These are phyloP conservation scores for Periglandula ipomoeae DNA, from an alignment of 2,329 filamentous ascomycete genomes.

Conservation along the genomic window DNA sequence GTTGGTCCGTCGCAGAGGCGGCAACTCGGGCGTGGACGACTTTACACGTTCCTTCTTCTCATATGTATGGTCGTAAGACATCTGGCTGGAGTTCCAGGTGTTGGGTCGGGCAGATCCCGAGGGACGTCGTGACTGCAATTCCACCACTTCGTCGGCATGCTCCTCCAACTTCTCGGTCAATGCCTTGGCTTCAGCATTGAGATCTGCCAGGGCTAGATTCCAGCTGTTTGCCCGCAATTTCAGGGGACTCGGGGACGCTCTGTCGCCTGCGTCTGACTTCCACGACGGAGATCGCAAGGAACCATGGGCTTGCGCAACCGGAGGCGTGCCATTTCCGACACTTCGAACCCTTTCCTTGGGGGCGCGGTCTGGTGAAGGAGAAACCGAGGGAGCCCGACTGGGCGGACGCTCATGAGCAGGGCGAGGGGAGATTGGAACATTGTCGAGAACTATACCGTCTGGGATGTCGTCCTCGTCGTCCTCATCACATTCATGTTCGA, in stretches of 20 bases:
- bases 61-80: slow-evolving; percentile 21
- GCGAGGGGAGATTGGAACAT: slow-evolving; percentile 72
- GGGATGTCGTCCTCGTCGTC: slow-evolving; percentile 72
- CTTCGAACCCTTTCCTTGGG: slow-evolving; percentile 44
- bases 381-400: slow-evolving; percentile 43
- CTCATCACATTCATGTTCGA: slow-evolving; percentile 68
- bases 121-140: slow-evolving; percentile 23
- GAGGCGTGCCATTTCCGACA: slow-evolving; percentile 55
- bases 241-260: slow-evolving; percentile 28
- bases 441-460: slow-evolving; percentile 70
- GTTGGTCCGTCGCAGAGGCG: slow-evolving; percentile 61
- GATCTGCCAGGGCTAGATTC: slow-evolving; percentile 58
- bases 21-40: slow-evolving; percentile 59
- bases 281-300: slow-evolving; percentile 48
- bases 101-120: slow-evolving; percentile 26
- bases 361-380: slow-evolving; percentile 42
- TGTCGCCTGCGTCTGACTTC: slow-evolving; percentile 36
- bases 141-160: slow-evolving; percentile 55
- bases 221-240: slow-evolving; percentile 62
- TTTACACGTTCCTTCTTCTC: slow-evolving; percentile 48
- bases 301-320: slow-evolving; percentile 49
- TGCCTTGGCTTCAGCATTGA: slow-evolving; percentile 64
- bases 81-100: slow-evolving; percentile 28
- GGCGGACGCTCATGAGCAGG: slow-evolving; percentile 45
- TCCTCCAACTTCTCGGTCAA: slow-evolving; percentile 75